A percentile compares a stretch with the other conserved stretches of the same genome.
Evolutionary conservation across 139 green algal genomes (phyloP).

Genomic region (Chlorella sorokiniana): DNA sequence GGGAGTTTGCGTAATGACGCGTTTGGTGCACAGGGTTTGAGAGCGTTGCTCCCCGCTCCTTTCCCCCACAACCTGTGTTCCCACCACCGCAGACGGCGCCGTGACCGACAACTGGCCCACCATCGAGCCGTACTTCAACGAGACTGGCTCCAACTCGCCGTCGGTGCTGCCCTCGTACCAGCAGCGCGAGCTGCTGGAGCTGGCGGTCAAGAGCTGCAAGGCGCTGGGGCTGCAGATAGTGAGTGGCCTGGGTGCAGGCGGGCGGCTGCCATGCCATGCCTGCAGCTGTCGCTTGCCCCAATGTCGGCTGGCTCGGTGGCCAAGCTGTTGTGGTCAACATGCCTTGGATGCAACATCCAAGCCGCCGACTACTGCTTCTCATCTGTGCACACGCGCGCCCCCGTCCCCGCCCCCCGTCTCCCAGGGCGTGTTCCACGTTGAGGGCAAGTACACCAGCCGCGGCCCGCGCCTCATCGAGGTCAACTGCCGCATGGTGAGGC

Average conservation of each 20-base stretch:
- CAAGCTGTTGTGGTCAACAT: no score
- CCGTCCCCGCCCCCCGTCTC: background rate
- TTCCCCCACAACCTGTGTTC: background rate
- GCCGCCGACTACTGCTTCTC: no score
- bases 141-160: slow-evolving; percentile 85
- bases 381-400: no score
- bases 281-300: background rate
- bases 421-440: slow-evolving; percentile 61
- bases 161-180: slow-evolving; percentile 74
- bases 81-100: slow-evolving; percentile 56
- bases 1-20: no score
- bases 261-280: background rate
- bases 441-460: slow-evolving; percentile 84
- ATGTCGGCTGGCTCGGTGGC: no score
- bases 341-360: no score
- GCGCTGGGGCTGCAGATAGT: slow-evolving; percentile 49
- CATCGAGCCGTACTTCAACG: slow-evolving; percentile 94
- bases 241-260: slow-evolving; percentile 20
- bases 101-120: slow-evolving; percentile 86
- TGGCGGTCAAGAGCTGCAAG: slow-evolving; percentile 72
- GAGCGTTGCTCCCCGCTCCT: background rate
- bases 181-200: slow-evolving; percentile 80
- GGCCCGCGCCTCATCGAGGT: slow-evolving; percentile 87
- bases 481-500: slow-evolving; percentile 85
- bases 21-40: no score